A percentile compares a stretch with the other conserved stretches of the same genome.
phyloP scores from a whole-genome alignment of 1,139 yeast species.

The Protomyces inouyei region DNA sequence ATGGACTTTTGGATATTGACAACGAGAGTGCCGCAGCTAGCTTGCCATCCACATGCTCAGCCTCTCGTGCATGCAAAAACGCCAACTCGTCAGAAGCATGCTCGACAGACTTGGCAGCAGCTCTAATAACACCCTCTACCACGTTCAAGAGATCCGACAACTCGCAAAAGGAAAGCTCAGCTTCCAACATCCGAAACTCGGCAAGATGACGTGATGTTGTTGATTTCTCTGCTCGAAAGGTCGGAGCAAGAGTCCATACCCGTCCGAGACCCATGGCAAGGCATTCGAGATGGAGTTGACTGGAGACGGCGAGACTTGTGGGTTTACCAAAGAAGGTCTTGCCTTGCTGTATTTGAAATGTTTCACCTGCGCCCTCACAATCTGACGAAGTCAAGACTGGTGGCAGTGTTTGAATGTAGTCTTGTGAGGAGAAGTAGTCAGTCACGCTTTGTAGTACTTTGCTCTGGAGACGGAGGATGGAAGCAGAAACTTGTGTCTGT shows the following conservation, averaged over 20 bases:
- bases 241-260: slow-evolving; percentile 87
- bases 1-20: slow-evolving; percentile 37
- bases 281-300: slow-evolving; percentile 86
- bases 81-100: slow-evolving; percentile 28
- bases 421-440: slow-evolving; percentile 51
- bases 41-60: slow-evolving; percentile 28
- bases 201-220: slow-evolving; percentile 87
- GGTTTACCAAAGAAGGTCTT: slow-evolving; percentile 57
- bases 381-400: slow-evolving; percentile 86
- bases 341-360: slow-evolving; percentile 51
- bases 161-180: slow-evolving; percentile 67
- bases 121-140: slow-evolving; percentile 64
- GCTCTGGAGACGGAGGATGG: slow-evolving; percentile 69
- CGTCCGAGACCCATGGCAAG: slow-evolving; percentile 67
- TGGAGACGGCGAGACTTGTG: slow-evolving; percentile 78
- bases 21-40: not conserved
- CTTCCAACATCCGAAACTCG: slow-evolving; percentile 98
- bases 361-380: slow-evolving; percentile 98
- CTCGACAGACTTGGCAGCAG: slow-evolving; percentile 39
- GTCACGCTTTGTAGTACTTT: slow-evolving; percentile 53
- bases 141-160: slow-evolving; percentile 59
- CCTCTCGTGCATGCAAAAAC: slow-evolving; percentile 1
- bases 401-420: slow-evolving; percentile 70
- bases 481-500: slow-evolving; percentile 60
- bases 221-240: slow-evolving; percentile 89